Percentiles rank a stretch among this genome's conserved stretches.
Evolutionary conservation across 257 asterid species (phyloP).

Genomic region (Agastache rugosa): DNA sequence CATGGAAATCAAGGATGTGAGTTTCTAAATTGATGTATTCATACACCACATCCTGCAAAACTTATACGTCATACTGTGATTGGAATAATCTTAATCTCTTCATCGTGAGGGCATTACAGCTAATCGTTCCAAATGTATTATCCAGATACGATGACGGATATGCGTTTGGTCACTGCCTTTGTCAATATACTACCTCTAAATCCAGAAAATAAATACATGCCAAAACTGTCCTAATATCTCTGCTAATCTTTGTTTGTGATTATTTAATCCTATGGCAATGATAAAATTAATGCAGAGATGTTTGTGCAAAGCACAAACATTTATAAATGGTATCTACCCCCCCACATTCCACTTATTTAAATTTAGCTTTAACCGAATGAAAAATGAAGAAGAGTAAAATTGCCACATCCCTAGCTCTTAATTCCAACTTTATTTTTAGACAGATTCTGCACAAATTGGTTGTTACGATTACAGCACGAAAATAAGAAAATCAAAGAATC

Average conservation of each 20-base stretch:
- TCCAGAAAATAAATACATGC: slow-evolving; percentile 6
- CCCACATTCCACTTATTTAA: neutral
- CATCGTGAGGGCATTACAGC: slow-evolving; percentile 14
- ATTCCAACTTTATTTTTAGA: too few relatives aligned
- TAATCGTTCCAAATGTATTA: neutral
- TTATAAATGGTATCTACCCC: neutral
- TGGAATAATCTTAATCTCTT: slow-evolving; percentile 4
- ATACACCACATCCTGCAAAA: slow-evolving; percentile 5
- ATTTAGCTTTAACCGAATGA: neutral
- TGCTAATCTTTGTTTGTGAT: slow-evolving; percentile 8
- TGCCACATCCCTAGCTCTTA: neutral
- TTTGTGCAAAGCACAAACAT: neutral
- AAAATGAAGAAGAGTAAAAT: neutral
- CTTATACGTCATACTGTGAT: slow-evolving; percentile 9
- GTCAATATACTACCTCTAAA: slow-evolving; percentile 13
- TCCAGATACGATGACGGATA: neutral
- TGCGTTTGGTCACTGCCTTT: neutral
- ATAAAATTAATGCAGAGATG: neutral
- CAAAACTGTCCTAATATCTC: neutral
- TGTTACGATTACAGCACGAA: neutral
- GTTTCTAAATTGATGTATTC: neutral
- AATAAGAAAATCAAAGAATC: neutral
- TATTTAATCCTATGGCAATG: neutral
- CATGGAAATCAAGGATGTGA: slow-evolving; percentile 1
- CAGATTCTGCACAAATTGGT: too few relatives aligned